Percentiles rank a stretch among this genome's conserved stretches.
Conservation (phyloP, 2,329 filamentous ascomycete genomes). For the Dothideomycetes sp. region DNA sequence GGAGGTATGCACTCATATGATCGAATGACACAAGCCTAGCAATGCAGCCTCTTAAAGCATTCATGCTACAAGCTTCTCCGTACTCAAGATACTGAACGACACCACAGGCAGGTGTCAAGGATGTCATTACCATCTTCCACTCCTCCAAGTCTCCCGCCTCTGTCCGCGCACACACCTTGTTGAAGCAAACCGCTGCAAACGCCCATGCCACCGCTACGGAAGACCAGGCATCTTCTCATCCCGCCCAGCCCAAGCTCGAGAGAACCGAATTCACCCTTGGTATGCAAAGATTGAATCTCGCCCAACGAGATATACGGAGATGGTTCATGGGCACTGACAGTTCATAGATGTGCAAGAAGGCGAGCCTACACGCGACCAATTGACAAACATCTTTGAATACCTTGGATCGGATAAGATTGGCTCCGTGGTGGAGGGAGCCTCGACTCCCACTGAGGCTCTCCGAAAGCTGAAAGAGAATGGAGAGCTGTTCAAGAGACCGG, state of each 20-base stretch:
- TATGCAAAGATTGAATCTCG: constrained; percentile 13
- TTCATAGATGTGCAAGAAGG: constrained; percentile 64
- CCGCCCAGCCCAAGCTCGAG: constrained; percentile 46
- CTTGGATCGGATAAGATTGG: constrained; percentile 50
- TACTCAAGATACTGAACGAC: background rate
- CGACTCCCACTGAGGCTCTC: constrained; percentile 64
- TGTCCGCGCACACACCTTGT: constrained; percentile 57
- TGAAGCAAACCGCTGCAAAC: constrained; percentile 69
- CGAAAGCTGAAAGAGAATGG: constrained; percentile 62
- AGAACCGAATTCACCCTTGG: constrained; percentile 67
- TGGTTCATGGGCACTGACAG: too few relatives aligned
- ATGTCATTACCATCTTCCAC: constrained; percentile 95
- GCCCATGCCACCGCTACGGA: constrained; percentile 57
- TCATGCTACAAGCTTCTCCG: background rate
- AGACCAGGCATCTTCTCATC: constrained; percentile 61
- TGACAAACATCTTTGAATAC: constrained; percentile 76
- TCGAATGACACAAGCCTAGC: background rate
- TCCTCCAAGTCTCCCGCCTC: constrained; percentile 65
- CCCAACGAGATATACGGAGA: too few relatives aligned
- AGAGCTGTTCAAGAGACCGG: constrained; percentile 60
- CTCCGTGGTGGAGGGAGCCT: constrained; percentile 65
- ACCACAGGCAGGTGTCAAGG: constrained; percentile 38
- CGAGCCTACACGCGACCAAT: constrained; percentile 69
- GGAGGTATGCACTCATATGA: constrained; percentile 24
- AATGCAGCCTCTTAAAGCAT: background rate